Evolutionary conservation across 306 rosid genomes (phyloP), one percentile per base, ranked within the genome.

Genomic region (Potentilla sterilis): DNA sequence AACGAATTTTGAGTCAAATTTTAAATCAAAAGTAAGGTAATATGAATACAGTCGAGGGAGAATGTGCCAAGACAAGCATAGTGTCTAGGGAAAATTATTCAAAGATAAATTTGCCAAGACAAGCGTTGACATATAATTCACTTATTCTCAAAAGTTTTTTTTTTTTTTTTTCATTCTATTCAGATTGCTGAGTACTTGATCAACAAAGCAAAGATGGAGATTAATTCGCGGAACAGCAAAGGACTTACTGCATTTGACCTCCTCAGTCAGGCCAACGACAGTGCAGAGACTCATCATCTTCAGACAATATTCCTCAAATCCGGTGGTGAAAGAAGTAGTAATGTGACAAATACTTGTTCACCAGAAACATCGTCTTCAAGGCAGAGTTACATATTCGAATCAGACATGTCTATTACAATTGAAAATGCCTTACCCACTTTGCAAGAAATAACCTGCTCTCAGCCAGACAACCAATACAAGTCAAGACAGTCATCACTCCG

Each of bases 161-260:
- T 28, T 28, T 28, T 16, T 16, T 16, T 15, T 49, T 49, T 51
- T 18, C 57, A 51, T 51, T 51, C 22, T 51, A 51, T 51, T 51
- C 57, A 85, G 90, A 88, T 87, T 55, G 87, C 86, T 19, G 89
- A 81, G 81, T 80, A 44, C 84, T 79, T 91, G 85, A 86, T 91
- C 81, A 82, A 44, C 80, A 77, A 81, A 67, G 72, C 85, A 67
- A 83, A 81, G 65, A 78, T 86, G 77, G 88, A 85, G 48, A 80
- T 87, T 15, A 91, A 91, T 54, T 77, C 80, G 43, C 71, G 72
- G 48, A 91, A 91, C 80, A 72, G 42, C 10, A 83, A 78, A 66
- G 94, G 89, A 12, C 13, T 78, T 16, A 83, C 97, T n/a, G 87
- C 92, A 35, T 84, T 89, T 24, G 94, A 89, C 81, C 75, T 91